Conservation (phyloP, 768 basidiomycete species). For the Lenzites betulinus region DNA sequence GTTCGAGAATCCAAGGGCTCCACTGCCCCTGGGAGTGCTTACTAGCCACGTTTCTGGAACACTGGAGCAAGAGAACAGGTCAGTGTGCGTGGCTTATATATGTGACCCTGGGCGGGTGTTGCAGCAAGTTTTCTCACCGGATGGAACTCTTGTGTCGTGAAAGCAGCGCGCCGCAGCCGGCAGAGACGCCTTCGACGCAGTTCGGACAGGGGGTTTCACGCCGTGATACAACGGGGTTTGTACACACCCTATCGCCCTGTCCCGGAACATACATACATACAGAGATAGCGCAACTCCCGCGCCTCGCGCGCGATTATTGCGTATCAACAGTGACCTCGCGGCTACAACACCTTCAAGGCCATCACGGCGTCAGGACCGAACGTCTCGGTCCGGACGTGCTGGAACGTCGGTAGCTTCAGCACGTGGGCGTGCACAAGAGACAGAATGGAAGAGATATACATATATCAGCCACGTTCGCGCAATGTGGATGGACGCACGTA, state of each 20-base stretch:
- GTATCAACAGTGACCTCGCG: not conserved
- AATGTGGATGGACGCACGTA: conserved; percentile 31
- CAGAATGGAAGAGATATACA: no score
- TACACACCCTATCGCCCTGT: conserved; percentile 1
- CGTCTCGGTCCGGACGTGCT: conserved; percentile 29
- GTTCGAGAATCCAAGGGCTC: no score
- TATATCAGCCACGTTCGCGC: conserved; percentile 34
- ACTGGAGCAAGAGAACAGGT: not conserved
- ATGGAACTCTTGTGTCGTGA: not conserved
- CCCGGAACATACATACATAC: conserved; percentile 7
- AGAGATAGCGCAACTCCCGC: no score
- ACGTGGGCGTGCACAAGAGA: not conserved
- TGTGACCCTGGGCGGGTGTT: no score
- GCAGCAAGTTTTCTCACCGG: not conserved
- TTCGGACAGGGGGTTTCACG: not conserved
- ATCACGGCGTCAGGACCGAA: conserved; percentile 35
- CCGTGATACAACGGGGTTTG: not conserved
- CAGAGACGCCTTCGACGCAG: not conserved
- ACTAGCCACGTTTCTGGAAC: no score
- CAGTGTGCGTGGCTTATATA: not conserved
- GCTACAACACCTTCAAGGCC: conserved; percentile 24
- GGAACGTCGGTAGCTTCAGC: conserved; percentile 26
- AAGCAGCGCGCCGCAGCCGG: not conserved
- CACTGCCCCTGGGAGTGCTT: not conserved
- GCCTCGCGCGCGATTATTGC: not conserved